Evolutionary conservation across 805 yeast genomes (phyloP), one percentile per base, ranked within the genome.

Genomic region (Schwanniomyces sp.): DNA sequence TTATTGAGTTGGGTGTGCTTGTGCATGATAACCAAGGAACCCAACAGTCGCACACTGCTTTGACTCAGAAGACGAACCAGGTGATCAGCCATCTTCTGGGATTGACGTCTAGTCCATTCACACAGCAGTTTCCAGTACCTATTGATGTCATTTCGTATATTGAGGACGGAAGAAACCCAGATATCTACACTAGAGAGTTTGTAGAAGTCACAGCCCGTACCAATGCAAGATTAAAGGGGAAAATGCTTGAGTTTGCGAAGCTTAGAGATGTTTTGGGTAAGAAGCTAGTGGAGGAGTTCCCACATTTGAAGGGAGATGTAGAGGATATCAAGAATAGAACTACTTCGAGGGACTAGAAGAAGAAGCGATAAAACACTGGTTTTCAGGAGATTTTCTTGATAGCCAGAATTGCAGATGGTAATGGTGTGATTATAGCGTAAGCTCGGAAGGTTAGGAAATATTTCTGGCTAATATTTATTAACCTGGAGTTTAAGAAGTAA

Each of bases 141-240:
- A 64, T 86, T 34, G 97, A 91, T 59, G 91, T 91, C n/a, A 72
- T 91, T 11, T 85, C 86, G 52, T 94, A 94, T 61, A 89, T 94
- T 34, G 98, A 94, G 61, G 96, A 90, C 59, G 99, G 99, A 2
- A 76, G 99, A 55, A 94, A 94, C 62, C 98, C 99, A 0, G 98
- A 94, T 62, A 91, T 94, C 34, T 94, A 94, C 66, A 91, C 98
- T 0, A 79, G 99, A 63, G 99, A 94, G 69, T 94, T 94, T 68
- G 89, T 92, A 12, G 99, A 94, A 63, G 88, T 92, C 30, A 86
- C 94, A n/a, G 84, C 91, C 34, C 85, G 89, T 56, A 84, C 91
- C 40, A 94, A 94, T 61, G 97, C 95, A 59, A 82, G 85, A 54
- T 75, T 94, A 46, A 80, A 90, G 59, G 98, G 97, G 4, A 89